Percentiles rank a stretch among this genome's conserved stretches.
Evolutionary conservation across 768 basidiomycete genomes (phyloP).

Genomic region (Ephemerocybe angulata): DNA sequence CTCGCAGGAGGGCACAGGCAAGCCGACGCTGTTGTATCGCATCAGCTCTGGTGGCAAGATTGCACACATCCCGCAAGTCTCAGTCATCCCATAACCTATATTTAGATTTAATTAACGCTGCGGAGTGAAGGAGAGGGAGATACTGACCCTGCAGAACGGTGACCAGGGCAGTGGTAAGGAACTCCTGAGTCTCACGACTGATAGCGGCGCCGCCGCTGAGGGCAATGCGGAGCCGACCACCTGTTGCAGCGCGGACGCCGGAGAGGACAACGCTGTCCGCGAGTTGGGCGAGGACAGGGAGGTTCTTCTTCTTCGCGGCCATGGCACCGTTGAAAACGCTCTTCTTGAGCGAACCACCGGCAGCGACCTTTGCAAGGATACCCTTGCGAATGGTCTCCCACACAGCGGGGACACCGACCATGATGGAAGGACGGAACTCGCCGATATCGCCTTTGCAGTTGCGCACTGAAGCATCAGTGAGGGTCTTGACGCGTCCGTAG

Average conservation of each 20-base stretch:
- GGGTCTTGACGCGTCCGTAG: conserved; percentile 91
- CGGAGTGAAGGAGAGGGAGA: background rate
- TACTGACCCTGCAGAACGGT: conserved; percentile 78
- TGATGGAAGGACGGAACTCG: conserved; percentile 79
- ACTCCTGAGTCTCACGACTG: conserved; percentile 85
- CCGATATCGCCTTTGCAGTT: conserved; percentile 83
- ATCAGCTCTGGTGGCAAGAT: conserved; percentile 82
- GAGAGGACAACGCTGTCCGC: conserved; percentile 77
- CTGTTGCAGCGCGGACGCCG: conserved; percentile 77
- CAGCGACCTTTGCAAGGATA: conserved; percentile 76
- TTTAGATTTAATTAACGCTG: background rate
- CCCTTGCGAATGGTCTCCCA: conserved; percentile 98
- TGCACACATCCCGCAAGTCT: conserved; percentile 86
- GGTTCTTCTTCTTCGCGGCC: conserved; percentile 63
- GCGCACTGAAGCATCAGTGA: conserved; percentile 91
- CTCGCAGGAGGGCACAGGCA: conserved; percentile 86
- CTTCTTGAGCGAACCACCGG: conserved; percentile 64
- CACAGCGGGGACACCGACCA: conserved; percentile 93
- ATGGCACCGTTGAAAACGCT: conserved; percentile 78
- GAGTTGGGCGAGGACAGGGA: conserved; percentile 62
- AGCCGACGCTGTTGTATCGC: conserved; percentile 72
- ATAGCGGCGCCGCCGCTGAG: conserved; percentile 86
- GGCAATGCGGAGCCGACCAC: conserved; percentile 78
- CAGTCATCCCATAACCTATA: conserved; percentile 94
- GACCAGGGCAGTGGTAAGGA: conserved; percentile 76